Base-by-base conservation (phyloP, 805 yeast genomes). In the Nakazawaea ishiwadae region DNA sequence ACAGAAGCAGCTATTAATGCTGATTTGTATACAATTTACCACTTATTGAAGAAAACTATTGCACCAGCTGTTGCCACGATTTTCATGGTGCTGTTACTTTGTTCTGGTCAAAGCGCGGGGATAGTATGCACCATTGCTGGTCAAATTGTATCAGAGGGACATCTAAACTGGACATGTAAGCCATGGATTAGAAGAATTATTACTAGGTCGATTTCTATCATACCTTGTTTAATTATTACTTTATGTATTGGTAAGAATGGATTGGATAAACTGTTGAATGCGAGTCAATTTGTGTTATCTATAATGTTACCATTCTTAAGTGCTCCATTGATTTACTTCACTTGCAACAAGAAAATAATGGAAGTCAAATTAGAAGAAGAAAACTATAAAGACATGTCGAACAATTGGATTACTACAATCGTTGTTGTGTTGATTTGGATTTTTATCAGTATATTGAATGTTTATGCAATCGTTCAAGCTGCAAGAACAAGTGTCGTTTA, bases 101-200 rank as follows among this genome's bases (percentile, higher is more conserved):
- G 81, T 47, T 78, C 88, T 46, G 96, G 95, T 6, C 85, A 82
- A 51, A 78, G 87, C 38, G 93, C 96, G 0, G 93, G 95, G 31
- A 79, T 88, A 36, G 90, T 88, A 2, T 87, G 95, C 55, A 87
- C 96, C 0, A 81, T 88, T 55, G 88, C 93, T 0, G 95, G 96
- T 9, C 95, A 88, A 58, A 83, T 88, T 52, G 95, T 87, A 1
- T 73, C 84, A 51, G 96, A 87, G 58, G 96, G 96, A 1, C 91
- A 84, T 56, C 67, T 88, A 38, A 73, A 78, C 40, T 86, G 96
- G 95, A 79, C 71, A 3, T 53, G 83, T 31, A 71, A 66, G 48
- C 96, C 96, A 6, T 87, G 96, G 96, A 53, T 81, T 40, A 73
- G 95, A 56, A 69, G 96, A 48, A 55, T 87, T 12, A 68, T 77